Evolutionary conservation across 768 basidiomycete species (phyloP).

Genomic region (Lentinula sp.): DNA sequence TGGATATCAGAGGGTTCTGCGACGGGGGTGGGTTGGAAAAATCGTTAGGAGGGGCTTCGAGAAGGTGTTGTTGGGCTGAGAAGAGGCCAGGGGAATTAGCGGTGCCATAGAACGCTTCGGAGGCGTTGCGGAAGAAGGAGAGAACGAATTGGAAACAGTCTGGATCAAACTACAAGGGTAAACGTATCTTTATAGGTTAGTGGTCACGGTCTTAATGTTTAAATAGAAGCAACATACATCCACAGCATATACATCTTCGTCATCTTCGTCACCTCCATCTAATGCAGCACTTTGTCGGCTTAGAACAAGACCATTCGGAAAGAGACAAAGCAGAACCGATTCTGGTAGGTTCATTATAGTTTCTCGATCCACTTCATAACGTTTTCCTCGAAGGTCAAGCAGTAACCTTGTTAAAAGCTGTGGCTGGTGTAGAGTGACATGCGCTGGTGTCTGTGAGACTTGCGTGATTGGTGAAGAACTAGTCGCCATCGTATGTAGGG

Average conservation of each 20-base stretch:
- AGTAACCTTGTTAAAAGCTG: constrained; percentile 84
- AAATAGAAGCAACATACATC: constrained; percentile 63
- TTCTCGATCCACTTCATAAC: constrained; percentile 94
- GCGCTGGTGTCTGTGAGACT: constrained; percentile 58
- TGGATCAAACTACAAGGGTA: constrained; percentile 77
- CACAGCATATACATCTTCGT: constrained; percentile 92
- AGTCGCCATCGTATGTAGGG: constrained; percentile 3
- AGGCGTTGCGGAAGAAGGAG: constrained; percentile 83
- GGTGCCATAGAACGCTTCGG: constrained; percentile 90
- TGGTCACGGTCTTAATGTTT: constrained; percentile 4
- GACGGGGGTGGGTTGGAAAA: constrained; percentile 52
- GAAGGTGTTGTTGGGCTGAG: constrained; percentile 71
- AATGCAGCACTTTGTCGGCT: constrained; percentile 78
- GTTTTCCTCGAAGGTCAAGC: constrained; percentile 85
- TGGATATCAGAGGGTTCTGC: constrained; percentile 88
- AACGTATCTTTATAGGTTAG: constrained; percentile 4
- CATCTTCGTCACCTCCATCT: constrained; percentile 71
- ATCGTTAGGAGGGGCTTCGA: constrained; percentile 54
- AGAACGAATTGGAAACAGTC: constrained; percentile 94
- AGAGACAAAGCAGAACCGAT: constrained; percentile 91
- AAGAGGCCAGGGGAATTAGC: constrained; percentile 65
- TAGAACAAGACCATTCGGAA: constrained; percentile 94
- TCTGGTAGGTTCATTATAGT: constrained; percentile 98
- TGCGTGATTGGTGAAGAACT: constrained; percentile 51
- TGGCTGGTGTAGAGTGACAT: constrained; percentile 65